Conservation (phyloP, 352 stramenopile species). For the Pythium pectinolyticum region DNA sequence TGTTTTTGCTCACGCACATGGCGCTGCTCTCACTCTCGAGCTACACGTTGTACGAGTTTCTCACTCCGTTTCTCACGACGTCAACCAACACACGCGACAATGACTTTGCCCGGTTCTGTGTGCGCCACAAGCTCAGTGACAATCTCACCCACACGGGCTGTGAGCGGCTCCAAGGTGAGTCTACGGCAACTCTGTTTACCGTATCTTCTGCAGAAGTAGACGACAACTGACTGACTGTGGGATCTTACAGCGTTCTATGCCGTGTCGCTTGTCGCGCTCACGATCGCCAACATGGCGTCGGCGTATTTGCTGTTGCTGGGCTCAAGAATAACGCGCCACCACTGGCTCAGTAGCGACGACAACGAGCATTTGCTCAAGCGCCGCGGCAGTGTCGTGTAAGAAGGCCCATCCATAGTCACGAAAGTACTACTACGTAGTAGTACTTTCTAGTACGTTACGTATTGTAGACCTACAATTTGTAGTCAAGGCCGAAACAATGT, state of each 20-base stretch:
- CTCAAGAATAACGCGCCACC: conserved; percentile 43
- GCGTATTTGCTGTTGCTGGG: conserved; percentile 46
- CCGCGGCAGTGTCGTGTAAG: conserved; percentile 15
- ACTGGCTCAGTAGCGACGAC: conserved; percentile 36
- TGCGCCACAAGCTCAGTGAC: conserved; percentile 34
- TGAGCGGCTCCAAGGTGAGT: conserved; percentile 42
- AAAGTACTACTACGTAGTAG: neutral
- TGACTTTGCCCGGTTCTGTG: conserved; percentile 36
- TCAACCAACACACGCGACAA: conserved; percentile 1
- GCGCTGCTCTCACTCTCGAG: conserved; percentile 37
- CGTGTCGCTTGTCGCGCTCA: conserved; percentile 42
- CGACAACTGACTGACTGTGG: neutral
- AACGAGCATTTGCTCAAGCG: conserved; percentile 38
- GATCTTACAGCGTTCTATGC: conserved; percentile 37
- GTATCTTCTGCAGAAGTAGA: neutral
- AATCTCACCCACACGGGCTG: conserved; percentile 49
- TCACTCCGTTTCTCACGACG: conserved; percentile 40
- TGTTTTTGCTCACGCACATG: conserved; percentile 46
- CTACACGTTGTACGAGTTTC: conserved; percentile 43
- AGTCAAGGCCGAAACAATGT: too few species aligned
- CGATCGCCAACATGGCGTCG: conserved; percentile 38
- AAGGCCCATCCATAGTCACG: neutral
- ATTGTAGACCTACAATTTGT: too few species aligned
- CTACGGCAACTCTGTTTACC: too few species aligned
- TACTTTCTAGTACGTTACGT: neutral